Conservation (phyloP, 2,329 filamentous ascomycete genomes). For the Monosporascus sp. region DNA sequence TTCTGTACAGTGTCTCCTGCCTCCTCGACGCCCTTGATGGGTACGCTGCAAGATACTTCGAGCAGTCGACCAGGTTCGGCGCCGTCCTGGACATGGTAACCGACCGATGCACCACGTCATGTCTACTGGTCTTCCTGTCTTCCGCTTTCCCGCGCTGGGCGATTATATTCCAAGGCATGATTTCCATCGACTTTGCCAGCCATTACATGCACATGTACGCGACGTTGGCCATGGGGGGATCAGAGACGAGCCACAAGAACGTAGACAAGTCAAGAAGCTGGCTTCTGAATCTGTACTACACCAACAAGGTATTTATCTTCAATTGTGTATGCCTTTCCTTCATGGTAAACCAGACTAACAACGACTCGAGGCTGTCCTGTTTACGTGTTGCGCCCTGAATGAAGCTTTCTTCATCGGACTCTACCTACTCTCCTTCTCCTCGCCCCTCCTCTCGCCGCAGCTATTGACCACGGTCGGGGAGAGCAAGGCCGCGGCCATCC, state of each 20-base stretch:
- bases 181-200: conserved; percentile 87
- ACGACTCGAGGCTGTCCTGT: conserved; percentile 69
- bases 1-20: conserved; percentile 90
- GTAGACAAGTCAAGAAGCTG: conserved; percentile 83
- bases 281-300: conserved; percentile 93
- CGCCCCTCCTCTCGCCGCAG: conserved; percentile 79
- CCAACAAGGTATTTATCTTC: conserved; percentile 68
- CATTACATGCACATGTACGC: conserved; percentile 99
- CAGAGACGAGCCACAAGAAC: conserved; percentile 83
- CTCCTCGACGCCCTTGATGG: conserved; percentile 94
- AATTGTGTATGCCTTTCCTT: conserved; percentile 20
- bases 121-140: conserved; percentile 88
- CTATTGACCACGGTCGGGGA: conserved; percentile 62
- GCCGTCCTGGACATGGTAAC: conserved; percentile 99
- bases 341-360: too few relatives aligned
- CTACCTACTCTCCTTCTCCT: conserved; percentile 96
- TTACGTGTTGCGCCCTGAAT: conserved; percentile 84
- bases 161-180: conserved; percentile 89
- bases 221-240: conserved; percentile 80
- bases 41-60: conserved; percentile 79
- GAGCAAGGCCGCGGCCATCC: conserved; percentile 44
- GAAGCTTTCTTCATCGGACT: conserved; percentile 98
- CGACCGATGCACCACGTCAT: conserved; percentile 93
- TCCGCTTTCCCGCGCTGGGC: conserved; percentile 93
- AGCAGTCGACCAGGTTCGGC: conserved; percentile 93